A percentile compares a stretch with the other conserved stretches of the same genome.
Conservation (phyloP, 352 stramenopile genomes). For the Plasmopara halstedii region DNA sequence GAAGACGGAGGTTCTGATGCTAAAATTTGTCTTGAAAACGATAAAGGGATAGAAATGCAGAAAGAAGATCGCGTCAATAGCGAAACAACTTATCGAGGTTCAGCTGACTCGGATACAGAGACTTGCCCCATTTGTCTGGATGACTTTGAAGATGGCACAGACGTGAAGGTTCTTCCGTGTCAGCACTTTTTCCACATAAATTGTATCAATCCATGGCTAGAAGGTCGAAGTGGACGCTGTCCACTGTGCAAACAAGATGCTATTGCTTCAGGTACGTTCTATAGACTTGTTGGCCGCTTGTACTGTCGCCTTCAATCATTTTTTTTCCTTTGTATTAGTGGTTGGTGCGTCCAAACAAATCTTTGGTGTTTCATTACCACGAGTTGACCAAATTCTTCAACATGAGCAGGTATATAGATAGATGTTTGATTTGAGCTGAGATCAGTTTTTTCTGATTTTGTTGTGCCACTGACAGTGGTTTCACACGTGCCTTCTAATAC, state of each 20-base stretch:
- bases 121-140: conserved; percentile 74
- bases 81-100: conserved; percentile 12
- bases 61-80: conserved; percentile 1
- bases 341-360: conserved; percentile 45
- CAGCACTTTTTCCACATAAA: conserved; percentile 81
- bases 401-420: conserved; percentile 55
- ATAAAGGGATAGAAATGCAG: conserved; percentile 1
- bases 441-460: conserved; percentile 12
- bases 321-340: conserved; percentile 6
- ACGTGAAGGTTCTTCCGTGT: conserved; percentile 78
- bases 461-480: conserved; percentile 35
- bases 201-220: conserved; percentile 84
- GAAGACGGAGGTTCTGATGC: neutral
- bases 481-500: conserved; percentile 75
- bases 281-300: neutral
- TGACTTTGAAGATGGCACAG: conserved; percentile 45
- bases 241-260: conserved; percentile 82
- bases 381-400: conserved; percentile 60
- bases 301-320: too few relatives aligned
- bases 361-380: conserved; percentile 51
- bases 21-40: conserved; percentile 8
- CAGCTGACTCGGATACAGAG: conserved; percentile 27
- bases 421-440: too few relatives aligned
- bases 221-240: conserved; percentile 62
- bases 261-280: conserved; percentile 44